Evolutionary conservation across 1,139 yeast species (phyloP).

Genomic region (Zygoascus hellenicus): DNA sequence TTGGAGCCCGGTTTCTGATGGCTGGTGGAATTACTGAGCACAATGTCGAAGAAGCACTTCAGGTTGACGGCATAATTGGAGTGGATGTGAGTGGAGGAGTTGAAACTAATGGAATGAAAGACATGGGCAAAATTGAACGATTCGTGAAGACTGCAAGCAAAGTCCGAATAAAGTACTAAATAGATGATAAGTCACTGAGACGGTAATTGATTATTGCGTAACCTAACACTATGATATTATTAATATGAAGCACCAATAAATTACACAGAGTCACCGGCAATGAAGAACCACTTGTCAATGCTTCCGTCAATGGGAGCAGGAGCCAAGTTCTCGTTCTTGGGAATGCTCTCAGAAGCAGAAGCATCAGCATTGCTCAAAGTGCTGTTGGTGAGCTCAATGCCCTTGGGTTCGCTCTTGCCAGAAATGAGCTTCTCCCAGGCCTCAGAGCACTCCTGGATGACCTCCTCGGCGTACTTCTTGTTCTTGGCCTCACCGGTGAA

Average conservation of each 20-base stretch:
- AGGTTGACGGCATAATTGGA: conserved; percentile 57
- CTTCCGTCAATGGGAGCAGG: conserved; percentile 97
- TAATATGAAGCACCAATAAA: neutral
- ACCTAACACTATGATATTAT: neutral
- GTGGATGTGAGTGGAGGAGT: conserved; percentile 97
- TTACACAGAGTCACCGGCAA: conserved; percentile 59
- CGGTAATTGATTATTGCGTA: neutral
- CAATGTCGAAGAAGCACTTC: conserved; percentile 54
- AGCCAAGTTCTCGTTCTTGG: conserved; percentile 51
- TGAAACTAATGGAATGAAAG: conserved; percentile 72
- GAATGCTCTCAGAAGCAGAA: conserved; percentile 47
- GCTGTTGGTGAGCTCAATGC: conserved; percentile 57
- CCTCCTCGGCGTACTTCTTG: conserved; percentile 65
- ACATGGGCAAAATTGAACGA: conserved; percentile 48
- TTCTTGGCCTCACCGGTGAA: conserved; percentile 75
- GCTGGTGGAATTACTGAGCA: conserved; percentile 88
- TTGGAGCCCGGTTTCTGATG: conserved; percentile 51
- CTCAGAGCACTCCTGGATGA: conserved; percentile 61
- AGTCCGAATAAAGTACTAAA: neutral
- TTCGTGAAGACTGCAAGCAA: conserved; percentile 51
- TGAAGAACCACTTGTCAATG: conserved; percentile 98
- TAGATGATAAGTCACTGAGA: too few relatives aligned
- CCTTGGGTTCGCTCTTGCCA: conserved; percentile 44
- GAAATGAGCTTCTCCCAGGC: conserved; percentile 66
- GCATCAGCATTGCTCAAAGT: conserved; percentile 43